Percentiles rank a stretch among this genome's conserved stretches.
Evolutionary conservation across 768 basidiomycete genomes (phyloP).

Genomic region (Russula dissimulans): DNA sequence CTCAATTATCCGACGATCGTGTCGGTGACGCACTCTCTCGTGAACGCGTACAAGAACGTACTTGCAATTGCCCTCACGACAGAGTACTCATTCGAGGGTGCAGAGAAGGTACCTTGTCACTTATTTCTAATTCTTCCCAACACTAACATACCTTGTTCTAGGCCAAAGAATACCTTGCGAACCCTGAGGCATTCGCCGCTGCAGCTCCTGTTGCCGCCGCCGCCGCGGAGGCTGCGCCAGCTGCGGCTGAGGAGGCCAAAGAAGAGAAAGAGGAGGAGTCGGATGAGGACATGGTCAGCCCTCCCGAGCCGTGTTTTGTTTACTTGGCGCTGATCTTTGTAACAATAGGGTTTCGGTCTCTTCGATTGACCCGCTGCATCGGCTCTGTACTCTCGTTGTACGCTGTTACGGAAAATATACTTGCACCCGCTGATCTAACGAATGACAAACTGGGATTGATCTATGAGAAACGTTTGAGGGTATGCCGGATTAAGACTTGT

Average conservation of each 20-base stretch:
- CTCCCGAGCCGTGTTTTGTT: background rate
- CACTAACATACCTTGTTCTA: slow-evolving; percentile 32
- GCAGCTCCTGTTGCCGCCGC: slow-evolving; percentile 58
- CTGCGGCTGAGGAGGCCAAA: slow-evolving; percentile 54
- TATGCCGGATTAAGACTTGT: background rate
- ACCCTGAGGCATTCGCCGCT: slow-evolving; percentile 94
- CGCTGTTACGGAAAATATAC: background rate
- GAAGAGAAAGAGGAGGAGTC: slow-evolving; percentile 79
- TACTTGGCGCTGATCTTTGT: slow-evolving; percentile 5
- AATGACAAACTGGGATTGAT: background rate
- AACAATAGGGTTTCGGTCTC: slow-evolving; percentile 77
- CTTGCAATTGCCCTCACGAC: slow-evolving; percentile 82
- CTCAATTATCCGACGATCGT: slow-evolving; percentile 94
- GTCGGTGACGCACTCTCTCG: slow-evolving; percentile 88
- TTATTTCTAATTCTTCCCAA: slow-evolving; percentile 12
- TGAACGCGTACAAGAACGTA: slow-evolving; percentile 99
- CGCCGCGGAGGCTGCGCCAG: slow-evolving; percentile 45
- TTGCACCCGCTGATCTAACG: background rate
- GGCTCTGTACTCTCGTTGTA: background rate
- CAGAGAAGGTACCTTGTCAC: slow-evolving; percentile 66
- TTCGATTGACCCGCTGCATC: slow-evolving; percentile 54
- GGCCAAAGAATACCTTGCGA: slow-evolving; percentile 95
- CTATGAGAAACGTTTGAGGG: background rate
- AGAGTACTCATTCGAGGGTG: slow-evolving; percentile 90
- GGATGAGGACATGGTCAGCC: slow-evolving; percentile 79